Conservation (phyloP, 768 basidiomycete genomes). For the Pulveroboletus sp. region DNA sequence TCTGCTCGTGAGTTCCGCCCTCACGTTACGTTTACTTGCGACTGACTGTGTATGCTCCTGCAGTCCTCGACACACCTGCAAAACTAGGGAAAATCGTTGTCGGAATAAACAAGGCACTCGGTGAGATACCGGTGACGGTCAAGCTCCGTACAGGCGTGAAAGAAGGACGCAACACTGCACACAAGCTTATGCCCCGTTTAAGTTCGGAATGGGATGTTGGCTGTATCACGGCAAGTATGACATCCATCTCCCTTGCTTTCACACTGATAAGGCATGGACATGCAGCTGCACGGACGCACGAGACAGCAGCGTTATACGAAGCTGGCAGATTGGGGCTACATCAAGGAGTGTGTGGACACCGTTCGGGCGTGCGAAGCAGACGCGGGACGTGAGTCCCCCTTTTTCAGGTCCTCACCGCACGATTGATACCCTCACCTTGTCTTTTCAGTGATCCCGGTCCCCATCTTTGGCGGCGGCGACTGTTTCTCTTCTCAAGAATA, state of each 20-base stretch:
- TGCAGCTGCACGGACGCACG: slow-evolving; percentile 90
- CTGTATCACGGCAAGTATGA: slow-evolving; percentile 38
- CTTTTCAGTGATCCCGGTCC: slow-evolving; percentile 66
- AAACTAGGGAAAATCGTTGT: slow-evolving; percentile 82
- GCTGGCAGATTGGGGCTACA: slow-evolving; percentile 93
- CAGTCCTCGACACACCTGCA: slow-evolving; percentile 79
- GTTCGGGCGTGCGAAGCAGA: slow-evolving; percentile 69
- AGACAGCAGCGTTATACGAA: slow-evolving; percentile 92
- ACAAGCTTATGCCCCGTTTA: slow-evolving; percentile 86
- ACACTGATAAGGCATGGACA: neutral
- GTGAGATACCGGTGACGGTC: slow-evolving; percentile 86
- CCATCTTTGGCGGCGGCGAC: slow-evolving; percentile 96
- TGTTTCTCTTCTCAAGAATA: slow-evolving; percentile 86
- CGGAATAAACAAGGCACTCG: slow-evolving; percentile 89
- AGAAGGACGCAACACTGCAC: slow-evolving; percentile 78
- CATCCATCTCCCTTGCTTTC: neutral
- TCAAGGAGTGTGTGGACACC: slow-evolving; percentile 78
- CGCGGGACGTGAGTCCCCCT: slow-evolving; percentile 54
- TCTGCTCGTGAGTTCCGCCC: slow-evolving; percentile 65
- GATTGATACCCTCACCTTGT: neutral
- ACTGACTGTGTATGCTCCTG: neutral
- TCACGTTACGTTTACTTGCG: neutral
- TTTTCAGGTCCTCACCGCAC: neutral
- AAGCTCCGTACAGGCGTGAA: slow-evolving; percentile 93
- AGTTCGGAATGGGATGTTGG: slow-evolving; percentile 45